phyloP scores from a whole-genome alignment of 2,329 filamentous ascomycete genomes.

The Neopestalotiopsis rosae region DNA sequence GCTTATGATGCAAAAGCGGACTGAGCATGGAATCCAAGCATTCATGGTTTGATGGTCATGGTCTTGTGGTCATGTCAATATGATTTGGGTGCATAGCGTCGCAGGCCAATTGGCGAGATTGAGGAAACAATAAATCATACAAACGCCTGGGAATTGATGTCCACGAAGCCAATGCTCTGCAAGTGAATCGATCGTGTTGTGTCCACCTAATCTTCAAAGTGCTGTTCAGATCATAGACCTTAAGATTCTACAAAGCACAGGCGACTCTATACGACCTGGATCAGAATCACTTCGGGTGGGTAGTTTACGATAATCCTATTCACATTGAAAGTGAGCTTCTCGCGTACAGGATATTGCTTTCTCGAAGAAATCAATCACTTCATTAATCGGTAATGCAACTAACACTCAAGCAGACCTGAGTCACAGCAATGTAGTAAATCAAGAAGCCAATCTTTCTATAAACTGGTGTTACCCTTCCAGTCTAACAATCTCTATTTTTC shows the following conservation, averaged over 20 bases:
- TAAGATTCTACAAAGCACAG: no score
- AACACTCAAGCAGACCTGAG: neutral
- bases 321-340: neutral
- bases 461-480: neutral
- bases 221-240: no score
- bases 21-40: neutral
- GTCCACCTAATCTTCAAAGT: no score
- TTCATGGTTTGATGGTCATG: neutral
- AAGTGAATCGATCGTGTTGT: neutral
- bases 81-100: conserved; percentile 1
- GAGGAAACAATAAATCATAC: neutral
- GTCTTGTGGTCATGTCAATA: neutral
- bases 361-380: neutral
- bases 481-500: neutral
- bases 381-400: neutral
- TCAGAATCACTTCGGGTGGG: no score
- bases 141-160: neutral
- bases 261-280: no score
- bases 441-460: neutral
- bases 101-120: neutral
- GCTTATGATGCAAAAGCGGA: neutral
- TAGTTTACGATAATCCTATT: neutral
- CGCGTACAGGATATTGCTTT: neutral
- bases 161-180: neutral
- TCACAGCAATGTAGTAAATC: neutral